Conservation (phyloP, 2,329 filamentous ascomycete species). For the Cladophialophora chaetospira region DNA sequence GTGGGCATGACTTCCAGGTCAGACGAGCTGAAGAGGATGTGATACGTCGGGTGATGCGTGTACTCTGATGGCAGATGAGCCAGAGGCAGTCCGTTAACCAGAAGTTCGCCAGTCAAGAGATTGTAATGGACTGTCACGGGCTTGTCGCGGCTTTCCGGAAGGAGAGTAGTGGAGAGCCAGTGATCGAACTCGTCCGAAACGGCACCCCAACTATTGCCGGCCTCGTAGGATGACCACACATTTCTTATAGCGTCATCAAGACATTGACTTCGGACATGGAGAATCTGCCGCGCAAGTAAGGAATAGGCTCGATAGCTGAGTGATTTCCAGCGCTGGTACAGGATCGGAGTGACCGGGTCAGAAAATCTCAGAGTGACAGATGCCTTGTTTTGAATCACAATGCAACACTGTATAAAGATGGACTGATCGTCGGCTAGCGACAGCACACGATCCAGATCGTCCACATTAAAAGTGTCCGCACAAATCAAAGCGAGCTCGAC, state of each 20-base stretch:
- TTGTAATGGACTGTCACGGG: conserved; percentile 48
- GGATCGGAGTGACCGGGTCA: conserved; percentile 16
- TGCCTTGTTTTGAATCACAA: conserved; percentile 42
- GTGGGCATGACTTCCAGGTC: conserved; percentile 49
- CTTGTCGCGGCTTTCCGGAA: neutral
- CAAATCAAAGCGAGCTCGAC: conserved; percentile 49
- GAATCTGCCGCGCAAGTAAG: conserved; percentile 13
- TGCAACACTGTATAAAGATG: conserved; percentile 42
- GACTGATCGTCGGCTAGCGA: conserved; percentile 34
- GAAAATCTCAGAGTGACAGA: conserved; percentile 9
- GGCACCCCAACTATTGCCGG: neutral
- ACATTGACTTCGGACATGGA: conserved; percentile 6
- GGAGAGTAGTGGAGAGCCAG: conserved; percentile 39
- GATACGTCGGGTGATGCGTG: conserved; percentile 45
- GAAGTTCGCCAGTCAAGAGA: conserved; percentile 53
- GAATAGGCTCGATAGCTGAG: conserved; percentile 9
- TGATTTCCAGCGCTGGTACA: conserved; percentile 12
- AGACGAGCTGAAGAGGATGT: conserved; percentile 47
- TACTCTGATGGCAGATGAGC: conserved; percentile 52
- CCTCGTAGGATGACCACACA: conserved; percentile 27
- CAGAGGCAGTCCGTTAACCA: conserved; percentile 55
- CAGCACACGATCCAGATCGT: conserved; percentile 39
- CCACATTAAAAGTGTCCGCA: conserved; percentile 48
- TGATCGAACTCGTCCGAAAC: conserved; percentile 30
- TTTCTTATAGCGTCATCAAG: conserved; percentile 30